Evolutionary conservation across 1,139 yeast genomes (phyloP).

Genomic region (Magnusiomyces ingens): DNA sequence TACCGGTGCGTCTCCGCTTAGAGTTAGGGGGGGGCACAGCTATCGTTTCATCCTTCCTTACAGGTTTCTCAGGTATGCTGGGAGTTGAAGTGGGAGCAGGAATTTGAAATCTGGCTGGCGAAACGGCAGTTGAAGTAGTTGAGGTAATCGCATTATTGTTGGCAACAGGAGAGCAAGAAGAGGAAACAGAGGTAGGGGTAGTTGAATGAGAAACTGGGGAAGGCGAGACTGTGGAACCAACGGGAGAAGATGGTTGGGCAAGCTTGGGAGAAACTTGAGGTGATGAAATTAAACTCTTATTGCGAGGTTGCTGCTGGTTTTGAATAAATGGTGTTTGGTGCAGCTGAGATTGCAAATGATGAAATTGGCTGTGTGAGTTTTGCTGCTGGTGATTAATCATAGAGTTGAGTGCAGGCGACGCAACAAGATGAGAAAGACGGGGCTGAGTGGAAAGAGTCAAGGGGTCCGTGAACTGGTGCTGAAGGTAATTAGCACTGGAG

Average conservation of each 20-base stretch:
- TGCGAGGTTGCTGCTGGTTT: no score
- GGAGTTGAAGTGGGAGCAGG: not conserved
- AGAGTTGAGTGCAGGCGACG: slow-evolving; percentile 14
- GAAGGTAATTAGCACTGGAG: not conserved
- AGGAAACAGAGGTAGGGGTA: not conserved
- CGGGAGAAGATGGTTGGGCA: not conserved
- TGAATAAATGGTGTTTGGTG: not conserved
- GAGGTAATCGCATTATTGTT: no score
- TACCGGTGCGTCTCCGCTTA: slow-evolving; percentile 1
- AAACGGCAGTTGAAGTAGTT: no score
- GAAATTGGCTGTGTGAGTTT: not conserved
- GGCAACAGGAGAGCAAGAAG: no score
- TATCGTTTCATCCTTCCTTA: slow-evolving; percentile 1
- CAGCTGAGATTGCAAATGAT: not conserved
- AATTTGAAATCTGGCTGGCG: no score
- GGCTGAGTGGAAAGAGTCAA: slow-evolving; percentile 10
- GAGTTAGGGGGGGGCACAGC: slow-evolving; percentile 6
- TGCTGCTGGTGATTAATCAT: slow-evolving; percentile 9
- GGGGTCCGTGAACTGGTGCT: slow-evolving; percentile 4
- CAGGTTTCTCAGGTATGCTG: not conserved
- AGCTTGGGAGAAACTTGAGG: not conserved
- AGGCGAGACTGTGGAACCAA: no score
- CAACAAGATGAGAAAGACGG: slow-evolving; percentile 9
- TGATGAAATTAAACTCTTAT: no score
- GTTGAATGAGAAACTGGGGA: not conserved